Conservation (phyloP, 1,284 basidiomycete genomes). For the Stereum hirsutum region DNA sequence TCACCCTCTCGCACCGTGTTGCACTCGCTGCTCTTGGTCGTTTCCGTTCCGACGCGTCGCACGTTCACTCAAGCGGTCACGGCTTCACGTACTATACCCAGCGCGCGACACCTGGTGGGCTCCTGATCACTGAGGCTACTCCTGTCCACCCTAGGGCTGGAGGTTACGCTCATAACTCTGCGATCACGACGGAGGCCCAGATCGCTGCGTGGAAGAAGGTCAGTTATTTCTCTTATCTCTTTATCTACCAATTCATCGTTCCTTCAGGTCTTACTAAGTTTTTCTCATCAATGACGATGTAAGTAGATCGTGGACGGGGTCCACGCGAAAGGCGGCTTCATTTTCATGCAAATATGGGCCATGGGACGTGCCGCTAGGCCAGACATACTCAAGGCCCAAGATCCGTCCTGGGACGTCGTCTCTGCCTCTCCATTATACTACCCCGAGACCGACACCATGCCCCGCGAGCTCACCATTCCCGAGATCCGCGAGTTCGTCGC, state of each 20-base stretch:
- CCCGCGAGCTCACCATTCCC: conserved; percentile 12
- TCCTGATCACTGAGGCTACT: conserved; percentile 40
- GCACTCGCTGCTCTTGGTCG: conserved; percentile 40
- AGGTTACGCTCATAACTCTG: conserved; percentile 19
- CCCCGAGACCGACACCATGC: conserved; percentile 22
- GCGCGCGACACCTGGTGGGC: conserved; percentile 33
- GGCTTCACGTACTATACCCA: conserved; percentile 39
- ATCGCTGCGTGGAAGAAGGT: conserved; percentile 20
- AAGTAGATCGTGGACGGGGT: conserved; percentile 21
- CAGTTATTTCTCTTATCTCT: neutral
- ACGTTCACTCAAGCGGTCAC: conserved; percentile 20
- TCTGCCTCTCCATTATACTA: conserved; percentile 33
- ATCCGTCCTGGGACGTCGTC: conserved; percentile 25
- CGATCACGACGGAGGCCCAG: conserved; percentile 16
- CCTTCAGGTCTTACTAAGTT: too few species aligned
- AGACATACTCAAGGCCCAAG: conserved; percentile 16
- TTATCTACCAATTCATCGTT: too few species aligned
- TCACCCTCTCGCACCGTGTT: conserved; percentile 36
- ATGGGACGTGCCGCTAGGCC: conserved; percentile 19
- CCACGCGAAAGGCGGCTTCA: conserved; percentile 23
- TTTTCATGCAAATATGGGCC: conserved; percentile 1
- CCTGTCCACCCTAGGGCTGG: conserved; percentile 30
- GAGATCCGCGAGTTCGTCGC: conserved; percentile 18
- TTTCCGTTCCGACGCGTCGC: conserved; percentile 20
- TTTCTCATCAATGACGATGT: too few species aligned